Conservation (phyloP, 768 basidiomycete genomes). For the Boletus huronensis region DNA sequence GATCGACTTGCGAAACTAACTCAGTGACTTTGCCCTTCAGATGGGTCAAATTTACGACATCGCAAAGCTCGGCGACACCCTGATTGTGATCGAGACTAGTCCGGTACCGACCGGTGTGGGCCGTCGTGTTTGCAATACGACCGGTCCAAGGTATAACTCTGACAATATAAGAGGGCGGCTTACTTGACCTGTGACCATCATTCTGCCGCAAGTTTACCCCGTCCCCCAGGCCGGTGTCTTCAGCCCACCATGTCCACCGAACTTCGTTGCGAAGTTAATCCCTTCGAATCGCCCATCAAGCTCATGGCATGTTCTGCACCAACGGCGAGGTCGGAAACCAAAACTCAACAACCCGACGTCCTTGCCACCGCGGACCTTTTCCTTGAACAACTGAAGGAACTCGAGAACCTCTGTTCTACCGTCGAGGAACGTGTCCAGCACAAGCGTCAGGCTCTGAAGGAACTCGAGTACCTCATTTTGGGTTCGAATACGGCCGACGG, state of each 20-base stretch:
- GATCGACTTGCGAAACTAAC: neutral
- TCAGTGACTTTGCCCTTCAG: neutral
- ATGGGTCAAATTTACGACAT: neutral
- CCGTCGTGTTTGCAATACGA: constrained; percentile 9
- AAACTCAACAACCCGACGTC: constrained; percentile 16
- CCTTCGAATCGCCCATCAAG: constrained; percentile 24
- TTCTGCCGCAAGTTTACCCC: neutral
- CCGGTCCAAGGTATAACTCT: constrained; percentile 6
- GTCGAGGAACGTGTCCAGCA: constrained; percentile 23
- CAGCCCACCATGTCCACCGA: constrained; percentile 8
- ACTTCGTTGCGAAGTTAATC: constrained; percentile 2
- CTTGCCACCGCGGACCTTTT: constrained; percentile 31
- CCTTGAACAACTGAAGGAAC: constrained; percentile 24
- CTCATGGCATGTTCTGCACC: neutral
- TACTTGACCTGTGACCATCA: neutral
- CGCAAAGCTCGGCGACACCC: neutral
- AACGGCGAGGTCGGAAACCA: neutral
- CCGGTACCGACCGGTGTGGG: no score
- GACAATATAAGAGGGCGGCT: constrained; percentile 11
- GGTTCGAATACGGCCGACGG: constrained; percentile 7
- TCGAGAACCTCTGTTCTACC: constrained; percentile 21
- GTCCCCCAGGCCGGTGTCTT: neutral
- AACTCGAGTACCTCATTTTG: constrained; percentile 22
- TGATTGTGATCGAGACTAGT: neutral
- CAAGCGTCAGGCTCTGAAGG: constrained; percentile 22